These are phyloP conservation scores for Phytopythium kandeliae DNA, from an alignment of 352 stramenopile genomes.

Conservation along the genomic window DNA sequence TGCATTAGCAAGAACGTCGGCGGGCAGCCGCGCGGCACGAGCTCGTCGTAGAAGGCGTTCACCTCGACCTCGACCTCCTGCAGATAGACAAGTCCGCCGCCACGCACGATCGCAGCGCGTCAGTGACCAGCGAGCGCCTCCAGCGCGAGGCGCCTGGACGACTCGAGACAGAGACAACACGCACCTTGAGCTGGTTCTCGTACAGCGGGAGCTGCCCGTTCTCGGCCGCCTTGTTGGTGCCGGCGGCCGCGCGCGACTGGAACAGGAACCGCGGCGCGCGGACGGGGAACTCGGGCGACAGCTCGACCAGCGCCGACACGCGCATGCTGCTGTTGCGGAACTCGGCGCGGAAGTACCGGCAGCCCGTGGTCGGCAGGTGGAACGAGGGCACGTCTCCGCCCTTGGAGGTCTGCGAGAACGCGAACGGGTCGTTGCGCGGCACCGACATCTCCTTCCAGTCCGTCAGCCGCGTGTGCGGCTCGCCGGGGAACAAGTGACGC, in stretches of 20 bases:
- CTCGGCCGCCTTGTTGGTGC: conserved; percentile 18
- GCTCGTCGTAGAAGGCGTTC: conserved; percentile 64
- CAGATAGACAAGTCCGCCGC: too few species aligned
- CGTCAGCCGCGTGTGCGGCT: conserved; percentile 42
- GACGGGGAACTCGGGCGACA: conserved; percentile 61
- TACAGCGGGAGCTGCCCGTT: conserved; percentile 27
- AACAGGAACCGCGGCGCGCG: conserved; percentile 61
- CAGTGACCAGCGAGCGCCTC: too few species aligned
- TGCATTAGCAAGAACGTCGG: conserved; percentile 54
- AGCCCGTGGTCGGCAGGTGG: conserved; percentile 25
- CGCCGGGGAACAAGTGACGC: conserved; percentile 31
- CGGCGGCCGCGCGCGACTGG: conserved; percentile 24
- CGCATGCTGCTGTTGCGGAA: conserved; percentile 40
- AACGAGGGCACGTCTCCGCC: conserved; percentile 9
- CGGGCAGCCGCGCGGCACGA: conserved; percentile 31
- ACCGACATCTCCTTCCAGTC: conserved; percentile 43
- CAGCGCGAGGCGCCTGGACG: too few species aligned
- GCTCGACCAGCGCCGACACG: conserved; percentile 46
- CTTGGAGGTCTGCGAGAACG: conserved; percentile 21
- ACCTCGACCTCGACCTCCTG: conserved; percentile 78
- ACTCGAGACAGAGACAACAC: too few species aligned
- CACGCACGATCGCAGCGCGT: too few species aligned
- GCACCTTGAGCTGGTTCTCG: conserved; percentile 64
- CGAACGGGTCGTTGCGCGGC: conserved; percentile 31
- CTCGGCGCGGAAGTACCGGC: conserved; percentile 42